phyloP scores from a whole-genome alignment of 495 filamentous ascomycete genomes.

The Pyronema domesticum region DNA sequence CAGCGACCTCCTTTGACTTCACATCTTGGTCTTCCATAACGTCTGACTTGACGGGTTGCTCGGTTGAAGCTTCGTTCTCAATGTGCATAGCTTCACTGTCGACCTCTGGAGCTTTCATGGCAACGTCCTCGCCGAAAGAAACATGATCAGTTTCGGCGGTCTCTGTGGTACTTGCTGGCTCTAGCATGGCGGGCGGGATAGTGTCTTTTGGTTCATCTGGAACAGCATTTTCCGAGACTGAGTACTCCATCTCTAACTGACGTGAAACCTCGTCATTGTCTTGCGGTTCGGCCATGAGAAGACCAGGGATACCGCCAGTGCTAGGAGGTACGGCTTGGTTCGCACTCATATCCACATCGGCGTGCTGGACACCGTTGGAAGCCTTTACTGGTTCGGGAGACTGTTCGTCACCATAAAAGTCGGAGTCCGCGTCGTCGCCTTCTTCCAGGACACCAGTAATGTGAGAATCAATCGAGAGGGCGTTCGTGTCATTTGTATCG shows the following conservation, averaged over 20 bases:
- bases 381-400: background rate
- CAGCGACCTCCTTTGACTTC: background rate
- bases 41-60: background rate
- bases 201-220: background rate
- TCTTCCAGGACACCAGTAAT: constrained; percentile 5
- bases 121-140: background rate
- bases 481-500: background rate
- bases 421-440: constrained; percentile 5
- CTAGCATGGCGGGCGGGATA: background rate
- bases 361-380: background rate
- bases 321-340: background rate
- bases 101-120: background rate
- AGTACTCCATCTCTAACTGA: background rate
- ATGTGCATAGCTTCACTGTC: background rate
- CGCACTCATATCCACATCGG: background rate
- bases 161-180: background rate
- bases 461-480: background rate
- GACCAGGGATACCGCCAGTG: constrained; percentile 1
- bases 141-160: background rate
- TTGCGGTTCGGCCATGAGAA: background rate
- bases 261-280: background rate
- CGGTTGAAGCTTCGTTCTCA: background rate
- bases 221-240: background rate
- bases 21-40: background rate
- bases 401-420: constrained; percentile 4